These are phyloP conservation scores for Limonomyces culmigenus DNA, from an alignment of 1,284 basidiomycete species.

Conservation along the genomic window DNA sequence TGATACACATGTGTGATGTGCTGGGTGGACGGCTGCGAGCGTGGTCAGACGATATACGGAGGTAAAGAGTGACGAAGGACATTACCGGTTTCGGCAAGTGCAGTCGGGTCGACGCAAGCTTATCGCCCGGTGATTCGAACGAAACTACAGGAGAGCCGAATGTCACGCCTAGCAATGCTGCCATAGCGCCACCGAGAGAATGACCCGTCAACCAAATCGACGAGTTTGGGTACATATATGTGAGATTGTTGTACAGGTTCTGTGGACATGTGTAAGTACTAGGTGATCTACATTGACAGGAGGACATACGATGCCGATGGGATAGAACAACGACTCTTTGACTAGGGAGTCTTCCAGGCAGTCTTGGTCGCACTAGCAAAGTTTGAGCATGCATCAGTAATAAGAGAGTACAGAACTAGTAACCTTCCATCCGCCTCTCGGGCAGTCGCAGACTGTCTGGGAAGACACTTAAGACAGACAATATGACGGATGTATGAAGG, in stretches of 20 bases:
- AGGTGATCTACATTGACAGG: slow-evolving; percentile 1
- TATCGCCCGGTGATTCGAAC: slow-evolving; percentile 90
- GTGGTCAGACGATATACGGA: not conserved
- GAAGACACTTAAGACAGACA: too few species aligned
- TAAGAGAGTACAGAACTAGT: too few species aligned
- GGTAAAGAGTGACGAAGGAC: slow-evolving; percentile 11
- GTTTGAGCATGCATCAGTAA: too few species aligned
- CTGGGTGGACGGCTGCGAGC: slow-evolving; percentile 29
- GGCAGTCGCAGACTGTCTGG: slow-evolving; percentile 93
- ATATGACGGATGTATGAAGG: too few species aligned
- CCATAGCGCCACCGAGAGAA: slow-evolving; percentile 68
- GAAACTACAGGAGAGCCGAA: slow-evolving; percentile 87
- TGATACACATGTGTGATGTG: slow-evolving; percentile 79
- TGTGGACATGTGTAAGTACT: slow-evolving; percentile 12
- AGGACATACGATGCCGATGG: slow-evolving; percentile 55
- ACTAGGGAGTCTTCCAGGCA: slow-evolving; percentile 73
- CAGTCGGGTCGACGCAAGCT: slow-evolving; percentile 67
- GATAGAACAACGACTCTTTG: slow-evolving; percentile 82
- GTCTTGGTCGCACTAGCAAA: slow-evolving; percentile 68
- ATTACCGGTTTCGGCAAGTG: slow-evolving; percentile 65
- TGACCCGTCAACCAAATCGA: slow-evolving; percentile 92
- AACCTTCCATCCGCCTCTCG: slow-evolving; percentile 61
- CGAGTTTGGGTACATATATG: slow-evolving; percentile 84
- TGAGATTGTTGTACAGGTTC: slow-evolving; percentile 89
- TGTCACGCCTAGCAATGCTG: slow-evolving; percentile 76